Conservation (phyloP, 345 rosid species). For the Hibiscus mutabilis region DNA sequence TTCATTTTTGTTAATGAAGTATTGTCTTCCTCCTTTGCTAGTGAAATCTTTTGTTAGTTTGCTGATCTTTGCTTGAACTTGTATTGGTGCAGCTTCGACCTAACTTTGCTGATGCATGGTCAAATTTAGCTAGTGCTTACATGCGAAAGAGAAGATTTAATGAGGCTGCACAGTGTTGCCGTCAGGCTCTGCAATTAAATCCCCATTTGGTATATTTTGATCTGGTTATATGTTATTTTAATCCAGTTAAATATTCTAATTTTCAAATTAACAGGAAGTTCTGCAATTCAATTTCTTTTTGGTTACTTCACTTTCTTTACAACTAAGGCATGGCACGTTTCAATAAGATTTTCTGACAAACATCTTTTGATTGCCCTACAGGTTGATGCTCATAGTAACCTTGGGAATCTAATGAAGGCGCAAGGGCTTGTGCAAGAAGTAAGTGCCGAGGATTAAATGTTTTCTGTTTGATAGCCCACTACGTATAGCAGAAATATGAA, state of each 20-base stretch:
- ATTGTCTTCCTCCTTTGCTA: background rate
- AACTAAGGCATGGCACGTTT: background rate
- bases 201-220: constrained; percentile 65
- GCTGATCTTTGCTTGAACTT: constrained; percentile 14
- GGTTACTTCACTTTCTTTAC: background rate
- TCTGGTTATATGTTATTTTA: background rate
- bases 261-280: background rate
- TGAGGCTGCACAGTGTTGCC: constrained; percentile 97
- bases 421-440: constrained; percentile 96
- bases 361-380: constrained; percentile 21
- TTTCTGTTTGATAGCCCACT: background rate
- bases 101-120: constrained; percentile 97
- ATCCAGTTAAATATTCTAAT: constrained; percentile 1
- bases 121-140: constrained; percentile 95
- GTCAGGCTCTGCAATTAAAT: constrained; percentile 83
- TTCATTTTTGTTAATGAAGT: background rate
- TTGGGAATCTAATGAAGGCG: constrained; percentile 89
- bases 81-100: constrained; percentile 72
- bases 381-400: constrained; percentile 98
- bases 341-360: constrained; percentile 3
- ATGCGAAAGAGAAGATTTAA: constrained; percentile 89
- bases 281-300: background rate
- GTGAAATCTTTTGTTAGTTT: background rate
- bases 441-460: constrained; percentile 32
- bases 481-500: background rate